phyloP scores from a whole-genome alignment of 1,284 basidiomycete genomes.

The Ceratobasidium sp. region DNA sequence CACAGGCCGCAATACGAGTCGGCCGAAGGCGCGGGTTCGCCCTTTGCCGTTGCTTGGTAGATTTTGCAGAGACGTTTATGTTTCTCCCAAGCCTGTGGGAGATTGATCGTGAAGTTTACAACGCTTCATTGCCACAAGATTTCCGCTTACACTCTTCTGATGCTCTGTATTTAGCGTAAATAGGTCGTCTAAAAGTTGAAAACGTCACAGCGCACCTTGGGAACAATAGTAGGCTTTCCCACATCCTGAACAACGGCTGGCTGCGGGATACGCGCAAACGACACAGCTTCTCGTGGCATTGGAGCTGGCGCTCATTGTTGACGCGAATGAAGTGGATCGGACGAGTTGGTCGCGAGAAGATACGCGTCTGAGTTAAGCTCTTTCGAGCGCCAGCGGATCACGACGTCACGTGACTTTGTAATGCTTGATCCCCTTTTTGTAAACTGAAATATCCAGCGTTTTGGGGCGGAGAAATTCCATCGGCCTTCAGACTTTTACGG shows the following conservation, averaged over 20 bases:
- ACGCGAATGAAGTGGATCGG: background rate
- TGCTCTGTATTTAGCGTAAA: background rate
- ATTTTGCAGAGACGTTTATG: slow-evolving; percentile 25
- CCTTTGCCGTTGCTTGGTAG: background rate
- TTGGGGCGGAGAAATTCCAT: too few species aligned
- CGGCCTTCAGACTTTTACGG: too few species aligned
- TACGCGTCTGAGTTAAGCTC: slow-evolving; percentile 1
- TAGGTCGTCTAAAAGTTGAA: background rate
- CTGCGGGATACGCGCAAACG: background rate
- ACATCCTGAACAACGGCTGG: slow-evolving; percentile 12
- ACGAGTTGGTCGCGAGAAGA: background rate
- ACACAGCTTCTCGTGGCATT: background rate
- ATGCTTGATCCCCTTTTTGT: too few species aligned
- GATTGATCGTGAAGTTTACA: too few species aligned
- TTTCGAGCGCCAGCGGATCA: too few species aligned
- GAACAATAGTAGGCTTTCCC: slow-evolving; percentile 15
- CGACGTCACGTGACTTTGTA: too few species aligned
- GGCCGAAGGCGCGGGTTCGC: background rate
- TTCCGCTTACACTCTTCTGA: slow-evolving; percentile 9
- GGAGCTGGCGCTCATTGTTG: slow-evolving; percentile 1
- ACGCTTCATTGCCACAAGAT: too few species aligned
- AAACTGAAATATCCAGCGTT: too few species aligned
- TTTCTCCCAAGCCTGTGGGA: background rate
- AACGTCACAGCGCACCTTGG: background rate
- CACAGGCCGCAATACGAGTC: slow-evolving; percentile 4